phyloP scores from a whole-genome alignment of 345 rosid genomes.

The Salix caprea region DNA sequence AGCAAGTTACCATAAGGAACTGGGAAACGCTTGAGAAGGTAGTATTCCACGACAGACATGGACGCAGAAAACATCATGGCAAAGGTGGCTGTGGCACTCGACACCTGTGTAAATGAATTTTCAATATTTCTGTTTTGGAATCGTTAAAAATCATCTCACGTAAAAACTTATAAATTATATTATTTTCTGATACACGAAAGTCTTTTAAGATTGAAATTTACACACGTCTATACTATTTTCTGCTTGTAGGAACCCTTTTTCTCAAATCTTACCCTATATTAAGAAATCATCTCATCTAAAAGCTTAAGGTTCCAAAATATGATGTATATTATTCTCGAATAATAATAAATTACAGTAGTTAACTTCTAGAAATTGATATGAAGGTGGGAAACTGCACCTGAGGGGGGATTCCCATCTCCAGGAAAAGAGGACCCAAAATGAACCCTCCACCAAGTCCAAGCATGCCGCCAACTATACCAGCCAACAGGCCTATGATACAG shows the following conservation, averaged over 20 bases:
- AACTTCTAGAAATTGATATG: neutral
- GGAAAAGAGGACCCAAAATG: constrained; percentile 36
- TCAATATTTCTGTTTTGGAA: neutral
- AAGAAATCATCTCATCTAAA: no score
- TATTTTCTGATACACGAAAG: no score
- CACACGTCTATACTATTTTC: no score
- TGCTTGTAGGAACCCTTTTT: no score
- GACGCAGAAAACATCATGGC: constrained; percentile 83
- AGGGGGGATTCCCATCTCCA: constrained; percentile 43
- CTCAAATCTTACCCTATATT: no score
- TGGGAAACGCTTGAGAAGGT: constrained; percentile 74
- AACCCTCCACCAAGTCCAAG: constrained; percentile 46
- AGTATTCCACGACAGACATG: constrained; percentile 80
- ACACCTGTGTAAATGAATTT: constrained; percentile 34
- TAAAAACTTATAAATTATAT: no score
- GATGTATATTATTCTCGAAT: no score
- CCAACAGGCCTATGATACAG: constrained; percentile 22
- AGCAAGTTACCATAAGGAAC: constrained; percentile 59
- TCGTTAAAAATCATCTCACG: no score
- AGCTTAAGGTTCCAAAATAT: no score
- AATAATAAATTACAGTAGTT: no score
- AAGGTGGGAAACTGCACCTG: constrained; percentile 13
- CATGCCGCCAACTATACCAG: constrained; percentile 36
- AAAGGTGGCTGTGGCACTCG: constrained; percentile 87
- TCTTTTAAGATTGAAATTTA: no score